A percentile compares a stretch with the other conserved stretches of the same genome.
Conservation (phyloP, 805 yeast species). For the Metschnikowia sp. region DNA sequence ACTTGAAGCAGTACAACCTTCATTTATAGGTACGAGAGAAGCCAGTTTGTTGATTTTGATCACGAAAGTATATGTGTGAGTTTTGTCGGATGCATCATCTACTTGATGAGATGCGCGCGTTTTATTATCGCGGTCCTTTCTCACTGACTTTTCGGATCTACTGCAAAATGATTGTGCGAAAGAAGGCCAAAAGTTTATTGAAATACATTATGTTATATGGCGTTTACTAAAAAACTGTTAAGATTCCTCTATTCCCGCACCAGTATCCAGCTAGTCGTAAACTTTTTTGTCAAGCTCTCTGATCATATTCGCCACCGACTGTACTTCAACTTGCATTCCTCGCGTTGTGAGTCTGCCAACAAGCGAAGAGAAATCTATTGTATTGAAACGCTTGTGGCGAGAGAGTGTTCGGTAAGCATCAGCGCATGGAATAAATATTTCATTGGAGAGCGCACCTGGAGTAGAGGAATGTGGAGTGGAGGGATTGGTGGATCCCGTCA, state of each 20-base stretch:
- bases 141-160: too few species aligned
- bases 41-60: too few species aligned
- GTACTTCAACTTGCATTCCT: constrained; percentile 92
- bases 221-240: not conserved
- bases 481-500: constrained; percentile 11
- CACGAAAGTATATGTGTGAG: too few species aligned
- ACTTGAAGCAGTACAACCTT: too few species aligned
- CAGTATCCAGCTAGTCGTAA: constrained; percentile 32
- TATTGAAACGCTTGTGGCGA: constrained; percentile 71
- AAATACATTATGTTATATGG: not conserved
- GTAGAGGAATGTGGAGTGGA: constrained; percentile 19
- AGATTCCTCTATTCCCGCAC: too few species aligned
- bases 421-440: constrained; percentile 76
- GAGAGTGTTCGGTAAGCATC: constrained; percentile 88
- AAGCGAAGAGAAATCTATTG: constrained; percentile 68
- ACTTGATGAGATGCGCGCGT: too few species aligned
- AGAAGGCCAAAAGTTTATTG: too few species aligned
- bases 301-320: constrained; percentile 78
- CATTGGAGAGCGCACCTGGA: constrained; percentile 22
- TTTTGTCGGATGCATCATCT: too few species aligned
- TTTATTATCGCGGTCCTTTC: too few species aligned
- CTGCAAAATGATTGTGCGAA: too few species aligned
- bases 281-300: constrained; percentile 75
- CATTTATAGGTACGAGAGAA: too few species aligned
- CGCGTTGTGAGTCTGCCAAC: constrained; percentile 74